Base-by-base conservation (phyloP, 768 basidiomycete species). In the Ramaria sp. region DNA sequence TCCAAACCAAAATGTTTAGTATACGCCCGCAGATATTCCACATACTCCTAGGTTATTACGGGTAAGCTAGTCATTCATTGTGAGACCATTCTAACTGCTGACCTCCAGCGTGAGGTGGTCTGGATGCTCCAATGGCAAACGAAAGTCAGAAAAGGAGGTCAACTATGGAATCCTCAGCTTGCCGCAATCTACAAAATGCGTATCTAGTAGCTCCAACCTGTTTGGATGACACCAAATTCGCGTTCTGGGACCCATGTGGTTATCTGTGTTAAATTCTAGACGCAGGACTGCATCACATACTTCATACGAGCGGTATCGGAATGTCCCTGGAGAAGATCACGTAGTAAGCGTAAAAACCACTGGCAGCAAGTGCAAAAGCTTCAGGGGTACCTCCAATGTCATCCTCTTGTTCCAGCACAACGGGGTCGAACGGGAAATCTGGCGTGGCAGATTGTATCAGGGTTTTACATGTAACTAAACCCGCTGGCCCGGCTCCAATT, bases 71-170 rank as follows among this genome's bases (percentile, higher is more conserved):
- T 27, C 41, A 33, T 51, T 43, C 46, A 43, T 17, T 19, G 22
- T 19, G 59, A 19, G 10, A 19, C 43, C 3, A 12, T 38, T 37
- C 34, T 37, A 37, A 13, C 34, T 37, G 9, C 53, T 12, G 54
- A 73, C 74, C 61, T 71, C 68, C 6, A 79, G 62, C 1, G 73
- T 73, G 22, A 78, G 63, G 61, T 81, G 78, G 63, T 81, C 79
- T 12, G 69, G 64, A 56, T 78, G 74, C 13, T 67, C 65, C 11
- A 71, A 59, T 11, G 79, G 75, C 30, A 79, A 65, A 12, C 81
- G 76, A 65, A 79, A 82, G 65, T 83, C 81, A 31, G 77, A 78
- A 66, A 82, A 83, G 57, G 73, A 72, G 4, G 81, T 83, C 37
- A 83, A 69, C 63, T 82, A 79, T 19, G 42, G 20, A 19, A n/a